Conservation (phyloP, 2,329 filamentous ascomycete species). For the Aspergillus intermedius region DNA sequence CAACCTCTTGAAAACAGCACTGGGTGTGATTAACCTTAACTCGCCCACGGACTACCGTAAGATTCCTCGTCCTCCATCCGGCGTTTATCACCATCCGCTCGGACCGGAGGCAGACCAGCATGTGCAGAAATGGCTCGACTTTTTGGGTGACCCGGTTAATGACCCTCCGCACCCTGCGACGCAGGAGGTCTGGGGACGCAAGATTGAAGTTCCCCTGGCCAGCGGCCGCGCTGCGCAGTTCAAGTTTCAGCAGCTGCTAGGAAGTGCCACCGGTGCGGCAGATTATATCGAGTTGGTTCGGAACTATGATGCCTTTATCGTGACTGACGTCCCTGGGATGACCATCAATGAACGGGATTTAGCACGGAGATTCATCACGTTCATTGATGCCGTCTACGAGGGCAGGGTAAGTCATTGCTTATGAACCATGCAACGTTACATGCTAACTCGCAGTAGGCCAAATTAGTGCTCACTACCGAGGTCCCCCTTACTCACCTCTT, state of each 20-base stretch:
- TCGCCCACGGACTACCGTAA: slow-evolving; percentile 96
- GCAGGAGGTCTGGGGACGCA: slow-evolving; percentile 86
- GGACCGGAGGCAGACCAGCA: slow-evolving; percentile 71
- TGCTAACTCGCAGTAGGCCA: slow-evolving; percentile 55
- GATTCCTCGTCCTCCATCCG: slow-evolving; percentile 84
- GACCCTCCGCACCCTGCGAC: slow-evolving; percentile 70
- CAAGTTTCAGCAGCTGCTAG: slow-evolving; percentile 86
- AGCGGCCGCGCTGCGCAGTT: slow-evolving; percentile 87
- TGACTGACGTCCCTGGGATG: slow-evolving; percentile 91
- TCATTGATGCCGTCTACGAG: slow-evolving; percentile 95
- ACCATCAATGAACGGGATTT: slow-evolving; percentile 77
- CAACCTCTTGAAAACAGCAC: slow-evolving; percentile 73
- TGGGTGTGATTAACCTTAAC: slow-evolving; percentile 90
- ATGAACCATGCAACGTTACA: neutral
- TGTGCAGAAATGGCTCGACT: slow-evolving; percentile 91
- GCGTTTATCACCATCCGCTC: slow-evolving; percentile 87
- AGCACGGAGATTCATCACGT: slow-evolving; percentile 90
- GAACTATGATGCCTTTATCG: slow-evolving; percentile 84
- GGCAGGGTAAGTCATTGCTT: slow-evolving; percentile 39
- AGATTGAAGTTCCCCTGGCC: slow-evolving; percentile 79
- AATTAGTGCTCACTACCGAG: slow-evolving; percentile 85
- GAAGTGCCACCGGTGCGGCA: slow-evolving; percentile 79
- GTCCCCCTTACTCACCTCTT: slow-evolving; percentile 83
- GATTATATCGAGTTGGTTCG: slow-evolving; percentile 91
- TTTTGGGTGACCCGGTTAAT: slow-evolving; percentile 74